Percentiles rank a stretch among this genome's conserved stretches.
phyloP scores from a whole-genome alignment of 352 stramenopile genomes.

The Globisporangium iwayamae region DNA sequence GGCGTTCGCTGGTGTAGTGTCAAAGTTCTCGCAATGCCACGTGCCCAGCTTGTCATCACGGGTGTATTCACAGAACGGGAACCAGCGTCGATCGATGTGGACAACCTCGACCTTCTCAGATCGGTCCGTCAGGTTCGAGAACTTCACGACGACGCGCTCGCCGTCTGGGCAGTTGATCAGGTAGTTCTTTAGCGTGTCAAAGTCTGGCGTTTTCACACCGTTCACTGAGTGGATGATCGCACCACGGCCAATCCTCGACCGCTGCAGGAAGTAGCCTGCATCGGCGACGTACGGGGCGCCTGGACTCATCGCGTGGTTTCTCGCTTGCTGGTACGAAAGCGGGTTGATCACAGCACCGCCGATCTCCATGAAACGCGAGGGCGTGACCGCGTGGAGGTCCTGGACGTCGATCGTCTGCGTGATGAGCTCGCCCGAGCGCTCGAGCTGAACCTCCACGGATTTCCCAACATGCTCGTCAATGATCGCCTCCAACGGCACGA shows the following conservation, averaged over 20 bases:
- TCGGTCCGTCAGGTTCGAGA: slow-evolving; percentile 70
- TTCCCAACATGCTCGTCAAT: slow-evolving; percentile 78
- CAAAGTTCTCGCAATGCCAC: slow-evolving; percentile 75
- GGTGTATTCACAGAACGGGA: slow-evolving; percentile 82
- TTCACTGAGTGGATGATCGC: slow-evolving; percentile 88
- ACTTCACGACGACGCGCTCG: slow-evolving; percentile 84
- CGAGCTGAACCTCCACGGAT: slow-evolving; percentile 73
- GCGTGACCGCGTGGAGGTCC: slow-evolving; percentile 84
- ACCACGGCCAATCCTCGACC: slow-evolving; percentile 77
- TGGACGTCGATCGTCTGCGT: slow-evolving; percentile 64
- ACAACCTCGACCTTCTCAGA: slow-evolving; percentile 82
- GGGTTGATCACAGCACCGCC: slow-evolving; percentile 86
- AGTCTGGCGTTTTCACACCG: slow-evolving; percentile 74
- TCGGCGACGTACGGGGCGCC: slow-evolving; percentile 82
- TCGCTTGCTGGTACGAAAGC: slow-evolving; percentile 88
- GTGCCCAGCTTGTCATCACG: slow-evolving; percentile 74
- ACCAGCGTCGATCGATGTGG: slow-evolving; percentile 90
- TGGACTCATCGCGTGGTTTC: slow-evolving; percentile 71
- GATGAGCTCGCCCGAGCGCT: slow-evolving; percentile 73
- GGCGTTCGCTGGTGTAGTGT: slow-evolving; percentile 16
- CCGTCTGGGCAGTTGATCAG: slow-evolving; percentile 72
- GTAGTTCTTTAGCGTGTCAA: slow-evolving; percentile 84
- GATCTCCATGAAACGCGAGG: slow-evolving; percentile 84
- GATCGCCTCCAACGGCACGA: slow-evolving; percentile 81
- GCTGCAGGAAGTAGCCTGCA: slow-evolving; percentile 88